phyloP scores from a whole-genome alignment of 768 basidiomycete genomes.

The Suillus bovinus region DNA sequence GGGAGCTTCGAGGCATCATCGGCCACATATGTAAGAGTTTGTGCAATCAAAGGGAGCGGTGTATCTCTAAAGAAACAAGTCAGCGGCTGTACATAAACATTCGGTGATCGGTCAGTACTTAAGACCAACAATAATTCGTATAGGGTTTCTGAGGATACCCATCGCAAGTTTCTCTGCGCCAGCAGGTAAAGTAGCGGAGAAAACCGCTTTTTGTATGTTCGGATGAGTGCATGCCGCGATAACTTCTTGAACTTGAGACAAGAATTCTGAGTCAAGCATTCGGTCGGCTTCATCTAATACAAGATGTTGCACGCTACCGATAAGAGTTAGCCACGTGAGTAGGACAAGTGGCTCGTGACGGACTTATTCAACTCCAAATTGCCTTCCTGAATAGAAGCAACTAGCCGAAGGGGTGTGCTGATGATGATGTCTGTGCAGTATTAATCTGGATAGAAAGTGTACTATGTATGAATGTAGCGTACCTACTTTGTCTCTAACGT shows the following conservation, averaged over 20 bases:
- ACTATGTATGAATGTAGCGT: conserved; percentile 28
- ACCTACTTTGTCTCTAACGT: conserved; percentile 76
- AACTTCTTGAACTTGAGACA: conserved; percentile 87
- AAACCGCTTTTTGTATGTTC: conserved; percentile 80
- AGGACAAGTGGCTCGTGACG: conserved; percentile 26
- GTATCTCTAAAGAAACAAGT: conserved; percentile 66
- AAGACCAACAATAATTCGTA: conserved; percentile 93
- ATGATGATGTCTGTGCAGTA: conserved; percentile 75
- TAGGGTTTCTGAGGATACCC: conserved; percentile 80
- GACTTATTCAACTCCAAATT: conserved; percentile 73
- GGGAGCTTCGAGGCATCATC: conserved; percentile 95
- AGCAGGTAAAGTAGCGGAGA: conserved; percentile 93
- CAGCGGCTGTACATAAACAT: conserved; percentile 11
- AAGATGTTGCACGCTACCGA: conserved; percentile 74
- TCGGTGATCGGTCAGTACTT: conserved; percentile 53
- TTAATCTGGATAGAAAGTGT: conserved; percentile 1
- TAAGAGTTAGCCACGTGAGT: conserved; percentile 11
- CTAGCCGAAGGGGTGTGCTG: conserved; percentile 87
- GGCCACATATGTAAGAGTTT: conserved; percentile 88
- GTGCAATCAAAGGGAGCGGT: conserved; percentile 86
- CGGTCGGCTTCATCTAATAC: conserved; percentile 92
- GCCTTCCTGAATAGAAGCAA: conserved; percentile 73
- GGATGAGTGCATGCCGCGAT: conserved; percentile 72
- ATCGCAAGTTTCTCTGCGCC: conserved; percentile 85
- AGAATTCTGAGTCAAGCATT: conserved; percentile 86